Evolutionary conservation across 2,329 filamentous ascomycete species (phyloP).

Genomic region (Penicillium occitanis): DNA sequence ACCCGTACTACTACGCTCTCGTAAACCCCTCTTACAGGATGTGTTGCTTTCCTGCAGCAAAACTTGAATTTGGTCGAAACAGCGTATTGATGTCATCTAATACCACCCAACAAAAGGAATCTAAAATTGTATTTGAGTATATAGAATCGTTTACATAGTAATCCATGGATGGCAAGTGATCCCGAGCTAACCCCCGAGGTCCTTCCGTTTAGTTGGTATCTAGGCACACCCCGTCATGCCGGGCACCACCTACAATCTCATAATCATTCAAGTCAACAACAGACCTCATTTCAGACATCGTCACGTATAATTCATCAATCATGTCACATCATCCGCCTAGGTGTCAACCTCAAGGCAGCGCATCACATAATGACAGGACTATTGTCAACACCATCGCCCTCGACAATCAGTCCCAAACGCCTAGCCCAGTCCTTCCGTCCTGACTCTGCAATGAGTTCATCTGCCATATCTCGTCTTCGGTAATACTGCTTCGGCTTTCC

Average conservation of each 20-base stretch:
- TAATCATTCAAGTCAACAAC: not conserved
- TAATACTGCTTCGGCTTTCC: constrained; percentile 32
- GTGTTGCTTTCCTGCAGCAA: too few species aligned
- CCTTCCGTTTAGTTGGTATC: too few species aligned
- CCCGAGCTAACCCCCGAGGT: not conserved
- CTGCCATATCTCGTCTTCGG: constrained; percentile 38
- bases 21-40: too few species aligned
- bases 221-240: too few species aligned
- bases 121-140: not conserved
- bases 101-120: not conserved
- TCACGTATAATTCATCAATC: not conserved
- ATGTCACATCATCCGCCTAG: not conserved
- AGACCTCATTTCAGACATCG: not conserved
- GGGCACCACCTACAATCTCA: not conserved
- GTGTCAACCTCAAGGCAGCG: not conserved
- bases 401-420: constrained; percentile 38
- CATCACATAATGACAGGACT: constrained; percentile 6
- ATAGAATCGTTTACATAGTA: not conserved
- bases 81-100: too few species aligned
- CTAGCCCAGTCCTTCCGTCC: constrained; percentile 40
- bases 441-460: constrained; percentile 40
- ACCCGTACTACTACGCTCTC: too few species aligned
- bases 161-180: not conserved
- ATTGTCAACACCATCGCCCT: constrained; percentile 1
- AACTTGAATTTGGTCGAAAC: too few species aligned